phyloP scores from a whole-genome alignment of 2,329 filamentous ascomycete genomes.

The Alternaria sp. region DNA sequence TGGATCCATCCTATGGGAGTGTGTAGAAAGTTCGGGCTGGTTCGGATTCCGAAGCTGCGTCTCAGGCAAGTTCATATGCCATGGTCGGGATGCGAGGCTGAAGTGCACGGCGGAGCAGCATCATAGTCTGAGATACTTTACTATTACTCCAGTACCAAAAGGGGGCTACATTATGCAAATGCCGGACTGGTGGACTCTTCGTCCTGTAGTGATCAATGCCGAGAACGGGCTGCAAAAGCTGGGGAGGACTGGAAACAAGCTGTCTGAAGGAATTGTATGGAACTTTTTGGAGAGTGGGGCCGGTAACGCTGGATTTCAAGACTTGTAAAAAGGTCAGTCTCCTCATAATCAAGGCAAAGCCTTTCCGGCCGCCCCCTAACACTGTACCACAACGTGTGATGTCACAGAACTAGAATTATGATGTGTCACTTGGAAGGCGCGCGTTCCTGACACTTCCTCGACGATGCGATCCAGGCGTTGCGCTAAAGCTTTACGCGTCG shows the following conservation, averaged over 20 bases:
- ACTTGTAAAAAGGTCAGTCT: not conserved
- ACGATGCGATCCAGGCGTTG: not conserved
- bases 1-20: conserved; percentile 11
- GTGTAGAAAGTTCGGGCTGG: conserved; percentile 15
- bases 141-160: conserved; percentile 13
- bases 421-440: not conserved
- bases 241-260: conserved; percentile 10
- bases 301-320: not conserved
- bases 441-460: not conserved
- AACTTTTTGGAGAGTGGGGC: not conserved
- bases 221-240: conserved; percentile 6
- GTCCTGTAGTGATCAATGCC: conserved; percentile 10
- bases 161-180: conserved; percentile 19
- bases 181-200: conserved; percentile 18
- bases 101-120: conserved; percentile 8
- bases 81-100: conserved; percentile 4
- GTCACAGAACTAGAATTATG: not conserved
- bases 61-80: conserved; percentile 11
- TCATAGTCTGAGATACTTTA: conserved; percentile 5
- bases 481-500: not conserved
- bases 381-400: not conserved
- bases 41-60: conserved; percentile 9
- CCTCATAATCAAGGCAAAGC: not conserved
- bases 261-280: conserved; percentile 16
- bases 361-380: not conserved